These are phyloP conservation scores for Annulohypoxylon moriforme DNA, from an alignment of 495 filamentous ascomycete species.

Conservation along the genomic window DNA sequence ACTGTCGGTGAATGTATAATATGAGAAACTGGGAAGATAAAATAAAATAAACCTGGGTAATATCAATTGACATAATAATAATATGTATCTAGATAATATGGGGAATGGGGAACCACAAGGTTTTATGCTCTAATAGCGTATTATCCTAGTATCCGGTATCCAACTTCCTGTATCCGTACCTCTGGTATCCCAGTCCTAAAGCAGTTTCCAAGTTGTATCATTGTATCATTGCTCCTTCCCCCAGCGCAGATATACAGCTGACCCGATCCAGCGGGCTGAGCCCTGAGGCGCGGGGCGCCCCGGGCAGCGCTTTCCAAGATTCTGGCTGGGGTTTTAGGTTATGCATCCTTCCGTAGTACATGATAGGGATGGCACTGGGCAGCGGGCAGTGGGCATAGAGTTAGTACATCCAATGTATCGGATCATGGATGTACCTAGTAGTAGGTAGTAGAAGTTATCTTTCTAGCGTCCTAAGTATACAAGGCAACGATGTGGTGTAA, in stretches of 20 bases:
- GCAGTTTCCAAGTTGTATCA: background rate
- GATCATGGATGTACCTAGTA: background rate
- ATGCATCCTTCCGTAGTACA: constrained; percentile 36
- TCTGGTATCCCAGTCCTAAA: background rate
- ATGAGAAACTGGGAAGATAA: background rate
- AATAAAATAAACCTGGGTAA: background rate
- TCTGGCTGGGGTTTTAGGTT: constrained; percentile 40
- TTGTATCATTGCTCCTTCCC: constrained; percentile 1
- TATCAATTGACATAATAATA: background rate
- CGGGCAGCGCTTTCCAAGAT: constrained; percentile 17
- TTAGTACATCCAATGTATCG: constrained; percentile 8
- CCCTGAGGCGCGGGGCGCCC: constrained; percentile 35
- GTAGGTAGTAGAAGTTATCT: background rate
- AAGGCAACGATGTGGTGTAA: background rate
- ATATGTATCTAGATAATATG: background rate
- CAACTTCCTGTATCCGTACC: background rate
- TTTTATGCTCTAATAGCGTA: constrained; percentile 15
- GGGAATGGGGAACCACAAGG: background rate
- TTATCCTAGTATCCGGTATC: background rate
- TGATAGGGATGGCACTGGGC: background rate
- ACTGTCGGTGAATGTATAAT: constrained; percentile 20
- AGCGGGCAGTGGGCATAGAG: too few relatives aligned
- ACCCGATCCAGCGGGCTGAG: constrained; percentile 34
- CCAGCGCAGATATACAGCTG: background rate
- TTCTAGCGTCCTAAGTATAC: background rate